A percentile compares a stretch with the other conserved stretches of the same genome.
Evolutionary conservation across 306 rosid genomes (phyloP).

Genomic region (Vigna trinervia): DNA sequence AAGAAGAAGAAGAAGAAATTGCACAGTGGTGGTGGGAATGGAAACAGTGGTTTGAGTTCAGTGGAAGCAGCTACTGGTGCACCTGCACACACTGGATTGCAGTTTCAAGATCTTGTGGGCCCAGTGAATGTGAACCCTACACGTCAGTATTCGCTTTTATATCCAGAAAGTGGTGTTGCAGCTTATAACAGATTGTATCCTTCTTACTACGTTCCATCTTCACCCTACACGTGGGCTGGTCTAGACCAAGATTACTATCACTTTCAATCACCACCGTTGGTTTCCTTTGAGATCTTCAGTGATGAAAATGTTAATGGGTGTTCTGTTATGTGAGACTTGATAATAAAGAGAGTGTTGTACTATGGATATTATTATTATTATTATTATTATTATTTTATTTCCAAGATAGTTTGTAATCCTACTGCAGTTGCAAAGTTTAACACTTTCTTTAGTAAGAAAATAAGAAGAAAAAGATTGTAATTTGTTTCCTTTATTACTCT

Average conservation of each 20-base stretch:
- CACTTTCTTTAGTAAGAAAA: too few species aligned
- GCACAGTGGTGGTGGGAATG: constrained; percentile 43
- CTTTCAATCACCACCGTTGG: constrained; percentile 50
- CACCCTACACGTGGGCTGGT: constrained; percentile 53
- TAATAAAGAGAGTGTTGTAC: constrained; percentile 16
- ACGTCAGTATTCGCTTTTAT: constrained; percentile 45
- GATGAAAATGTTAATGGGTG: constrained; percentile 88
- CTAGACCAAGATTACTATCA: constrained; percentile 41
- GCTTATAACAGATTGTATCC: constrained; percentile 51
- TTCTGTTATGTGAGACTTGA: constrained; percentile 65
- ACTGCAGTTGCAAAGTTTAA: too few species aligned
- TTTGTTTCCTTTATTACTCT: neutral
- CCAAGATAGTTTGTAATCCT: neutral
- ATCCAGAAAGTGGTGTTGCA: constrained; percentile 44
- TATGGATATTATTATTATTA: constrained; percentile 15
- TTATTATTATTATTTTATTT: neutral
- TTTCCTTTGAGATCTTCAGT: constrained; percentile 69
- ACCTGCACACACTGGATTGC: constrained; percentile 54
- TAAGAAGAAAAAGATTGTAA: too few species aligned
- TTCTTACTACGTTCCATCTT: constrained; percentile 47
- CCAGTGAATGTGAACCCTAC: constrained; percentile 52
- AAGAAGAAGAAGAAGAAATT: constrained; percentile 64
- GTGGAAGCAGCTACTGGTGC: constrained; percentile 12
- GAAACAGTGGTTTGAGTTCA: constrained; percentile 15
- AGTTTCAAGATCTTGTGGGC: constrained; percentile 46